Evolutionary conservation across 768 basidiomycete species (phyloP), one percentile per base, ranked within the genome.

Genomic region (Punctularia strigosozonata): DNA sequence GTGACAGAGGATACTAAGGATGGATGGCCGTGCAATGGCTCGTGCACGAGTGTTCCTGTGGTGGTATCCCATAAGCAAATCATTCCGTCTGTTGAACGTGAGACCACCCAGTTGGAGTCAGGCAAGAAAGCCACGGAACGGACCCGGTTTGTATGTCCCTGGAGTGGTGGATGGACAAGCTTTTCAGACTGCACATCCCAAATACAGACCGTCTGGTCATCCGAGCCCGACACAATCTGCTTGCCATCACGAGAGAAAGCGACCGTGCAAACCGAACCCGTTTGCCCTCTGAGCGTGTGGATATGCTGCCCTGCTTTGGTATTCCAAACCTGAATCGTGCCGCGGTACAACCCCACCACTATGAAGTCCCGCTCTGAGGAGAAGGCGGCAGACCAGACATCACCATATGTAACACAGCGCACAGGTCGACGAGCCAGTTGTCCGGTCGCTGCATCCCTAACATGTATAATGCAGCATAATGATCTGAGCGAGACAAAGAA

Each of bases 401-500:
- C n/a, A n/a, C n/a, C 33, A 35, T 8, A 8, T 8, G 33, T 8
- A 12, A 35, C 19, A 35, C 8, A 15, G 10, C 10, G 10, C 10
- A 30, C 10, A 30, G 28, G 28, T 15, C 15, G 28, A 10, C 15
- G 28, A 10, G 15, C 28, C 15, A 30, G 14, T n/a, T 2, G 6
- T 30, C 28, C 28, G 10, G 28, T 10, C 15, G 15, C 28, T n/a
- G n/a, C n/a, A n/a, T 72, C 69, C 69, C 69, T 70, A n/a, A 71
- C 39, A 38, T 59, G 59, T 42, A 71, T 66, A 13, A 57, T 53
- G 53, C 70, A 69, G 50, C 71, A 68, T 28, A 67, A 48, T 24
- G 65, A 65, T 1, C 68, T 67, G 0, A 69, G 67, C 4, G 62
- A 65, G 5, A 64, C n/a, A n/a, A 14, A 30, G 15, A 30, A 10